Base-by-base conservation (phyloP, 352 stramenopile genomes). In the Pythium myriotylum region DNA sequence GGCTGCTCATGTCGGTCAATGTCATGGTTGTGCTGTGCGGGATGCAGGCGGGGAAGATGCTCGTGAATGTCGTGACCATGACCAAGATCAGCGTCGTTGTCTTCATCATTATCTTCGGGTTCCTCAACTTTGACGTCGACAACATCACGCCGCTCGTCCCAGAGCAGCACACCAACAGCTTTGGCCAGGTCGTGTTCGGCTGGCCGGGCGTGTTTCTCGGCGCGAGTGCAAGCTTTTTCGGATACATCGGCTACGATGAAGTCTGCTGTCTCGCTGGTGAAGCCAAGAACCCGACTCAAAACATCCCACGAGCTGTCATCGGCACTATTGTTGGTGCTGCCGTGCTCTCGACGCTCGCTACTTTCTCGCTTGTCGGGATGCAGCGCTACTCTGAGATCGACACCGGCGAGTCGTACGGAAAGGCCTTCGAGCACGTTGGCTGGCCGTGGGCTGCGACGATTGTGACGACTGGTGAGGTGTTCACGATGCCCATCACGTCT, bases 191-290 rank as follows among this genome's bases (percentile, higher is more conserved):
- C 10, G 73, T 73, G 10, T 95, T 84, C 55, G 90, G 90, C 37
- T 85, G 73, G 73, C 74, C 74, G 0, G 90, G 91, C 0, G 78
- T 99, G 7, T 71, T 98, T 19, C 68, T 93, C 16, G 95, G 96
- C 1, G 87, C 92, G 0, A 96, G 91, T 27, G 91, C 91, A 29
- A 97, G 88, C 39, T 99, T 98, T 65, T 99, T 97, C 69, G 96
- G 96, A 3, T 99, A 97, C 69, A 88, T 99, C 55, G 97, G 97
- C 14, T 99, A 97, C 68, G 86, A 99, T 71, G 96, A 98, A 72
- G 88, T 99, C 3, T 98, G 92, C 69, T 98, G 94, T 53, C 65
- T 98, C 14, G 91, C 93, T 0, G 89, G 81, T 0, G 91, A 97
- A 59, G 80, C 89, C 1, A 95, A 91, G 65, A 77, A 97, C 70